Base-by-base conservation (phyloP, 2,329 filamentous ascomycete species). In the Alternaria sp. region DNA sequence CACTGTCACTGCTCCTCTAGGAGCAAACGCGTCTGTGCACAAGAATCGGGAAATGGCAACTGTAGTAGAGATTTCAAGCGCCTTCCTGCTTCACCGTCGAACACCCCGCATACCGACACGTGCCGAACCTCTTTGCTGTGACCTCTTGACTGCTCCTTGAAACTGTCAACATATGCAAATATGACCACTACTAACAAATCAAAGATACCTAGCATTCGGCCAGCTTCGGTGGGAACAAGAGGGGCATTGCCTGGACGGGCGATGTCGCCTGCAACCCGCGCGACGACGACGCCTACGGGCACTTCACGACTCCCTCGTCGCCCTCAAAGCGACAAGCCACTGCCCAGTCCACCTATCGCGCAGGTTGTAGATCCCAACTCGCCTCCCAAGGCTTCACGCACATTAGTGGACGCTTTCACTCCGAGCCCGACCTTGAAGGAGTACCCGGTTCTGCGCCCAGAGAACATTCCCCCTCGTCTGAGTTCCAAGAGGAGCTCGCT, bases 391-490 rank as follows among this genome's bases (percentile, higher is more conserved):
- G 71, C 77, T 32, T 69, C 72, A 28, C 76, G 77, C 16, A 78
- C 75, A 3, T 69, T 82, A 20, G 62, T 82, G 6, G 80, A 81
- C 55, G 79, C 80, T 14, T 72, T 72, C 24, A 76, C 80, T 14
- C 74, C 71, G 5, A 73, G 63, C 7, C 70, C 72, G 1, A 63
- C 69, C 5, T 63, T 64, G 20, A 63, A 67, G 9, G 62, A 73
- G 7, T 77, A 75, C 73, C 72, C 74, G 0, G 55, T 74, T 7
- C 53, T 77, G 7, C 55, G 52, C 5, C 76, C 76, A 1, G 71
- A 75, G 32, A 68, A 64, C 34, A 20, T 68, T 7, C 63, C 66
- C 9, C 64, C 67, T 34, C 66, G 67, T 3, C 61, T 57, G 3
- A 67, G 67, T 39, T 69, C 66, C 4, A 67, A 69, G 53, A 57